Conservation (phyloP, 2,329 filamentous ascomycete genomes). For the Colletotrichum plurivorum region DNA sequence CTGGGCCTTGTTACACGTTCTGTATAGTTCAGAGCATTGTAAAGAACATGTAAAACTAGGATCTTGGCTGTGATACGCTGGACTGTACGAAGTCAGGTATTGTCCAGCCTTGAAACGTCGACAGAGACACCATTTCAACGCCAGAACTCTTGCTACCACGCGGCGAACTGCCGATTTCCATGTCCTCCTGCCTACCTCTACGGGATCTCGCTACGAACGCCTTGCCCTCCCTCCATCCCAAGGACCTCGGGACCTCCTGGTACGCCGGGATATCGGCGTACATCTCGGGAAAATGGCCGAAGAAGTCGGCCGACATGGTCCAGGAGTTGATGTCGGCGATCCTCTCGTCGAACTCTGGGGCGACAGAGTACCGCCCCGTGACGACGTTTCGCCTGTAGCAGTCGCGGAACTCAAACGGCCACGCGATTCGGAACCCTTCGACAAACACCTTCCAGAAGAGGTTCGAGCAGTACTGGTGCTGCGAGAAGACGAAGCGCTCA, state of each 20-base stretch:
- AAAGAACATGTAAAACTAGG: too few relatives aligned
- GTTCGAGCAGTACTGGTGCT: slow-evolving; percentile 48
- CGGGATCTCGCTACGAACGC: too few relatives aligned
- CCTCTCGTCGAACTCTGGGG: slow-evolving; percentile 43
- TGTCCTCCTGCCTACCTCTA: background rate
- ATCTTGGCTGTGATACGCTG: slow-evolving; percentile 1
- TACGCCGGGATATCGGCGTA: slow-evolving; percentile 34
- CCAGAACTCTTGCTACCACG: slow-evolving; percentile 14
- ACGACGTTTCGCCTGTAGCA: slow-evolving; percentile 45
- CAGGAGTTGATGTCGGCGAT: slow-evolving; percentile 46
- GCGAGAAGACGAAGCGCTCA: slow-evolving; percentile 47
- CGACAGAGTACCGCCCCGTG: slow-evolving; percentile 42
- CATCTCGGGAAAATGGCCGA: slow-evolving; percentile 45
- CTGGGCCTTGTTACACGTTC: background rate
- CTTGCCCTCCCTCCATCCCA: slow-evolving; percentile 2
- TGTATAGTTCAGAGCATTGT: background rate
- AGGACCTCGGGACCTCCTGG: slow-evolving; percentile 9
- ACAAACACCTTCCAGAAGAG: slow-evolving; percentile 46
- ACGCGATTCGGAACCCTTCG: slow-evolving; percentile 43
- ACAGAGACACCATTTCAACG: background rate
- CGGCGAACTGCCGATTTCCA: background rate
- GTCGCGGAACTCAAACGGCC: slow-evolving; percentile 46
- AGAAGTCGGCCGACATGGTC: slow-evolving; percentile 48
- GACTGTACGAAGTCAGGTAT: background rate
- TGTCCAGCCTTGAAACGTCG: slow-evolving; percentile 12